A percentile compares a stretch with the other conserved stretches of the same genome.
Evolutionary conservation across 768 basidiomycete species (phyloP).

Genomic region (Termitomyces sp.): DNA sequence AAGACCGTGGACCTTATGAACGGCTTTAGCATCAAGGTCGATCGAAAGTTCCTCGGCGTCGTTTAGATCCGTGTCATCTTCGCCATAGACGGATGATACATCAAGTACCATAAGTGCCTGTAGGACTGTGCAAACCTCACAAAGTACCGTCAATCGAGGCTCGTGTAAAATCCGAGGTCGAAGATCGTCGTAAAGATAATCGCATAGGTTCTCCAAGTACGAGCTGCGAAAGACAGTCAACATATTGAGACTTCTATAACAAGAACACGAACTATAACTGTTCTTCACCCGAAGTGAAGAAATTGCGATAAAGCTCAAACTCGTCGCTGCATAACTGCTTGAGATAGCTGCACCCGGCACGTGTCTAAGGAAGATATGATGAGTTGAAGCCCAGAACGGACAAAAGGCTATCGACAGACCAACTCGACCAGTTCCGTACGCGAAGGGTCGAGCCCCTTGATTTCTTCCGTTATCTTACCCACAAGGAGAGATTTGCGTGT

Average conservation of each 20-base stretch:
- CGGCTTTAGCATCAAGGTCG: constrained; percentile 27
- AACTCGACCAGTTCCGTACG: constrained; percentile 84
- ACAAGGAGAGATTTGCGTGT: constrained; percentile 69
- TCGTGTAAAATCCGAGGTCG: constrained; percentile 95
- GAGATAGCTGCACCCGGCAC: constrained; percentile 87
- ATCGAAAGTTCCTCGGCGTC: constrained; percentile 29
- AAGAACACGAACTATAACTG: constrained; percentile 34
- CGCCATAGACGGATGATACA: constrained; percentile 32
- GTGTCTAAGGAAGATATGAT: constrained; percentile 47
- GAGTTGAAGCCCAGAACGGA: not conserved
- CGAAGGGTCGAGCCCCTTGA: constrained; percentile 73
- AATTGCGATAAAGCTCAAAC: constrained; percentile 76
- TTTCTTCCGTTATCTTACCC: constrained; percentile 72
- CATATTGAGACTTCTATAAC: not conserved
- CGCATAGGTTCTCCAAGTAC: constrained; percentile 89
- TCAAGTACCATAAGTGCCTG: constrained; percentile 96
- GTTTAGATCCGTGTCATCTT: constrained; percentile 7
- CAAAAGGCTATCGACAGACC: constrained; percentile 32
- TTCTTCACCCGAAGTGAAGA: constrained; percentile 84
- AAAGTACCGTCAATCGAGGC: constrained; percentile 77
- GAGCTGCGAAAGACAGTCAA: constrained; percentile 38
- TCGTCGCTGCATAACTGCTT: constrained; percentile 91
- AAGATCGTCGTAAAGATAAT: constrained; percentile 92
- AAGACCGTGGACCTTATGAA: constrained; percentile 29
- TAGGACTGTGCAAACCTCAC: constrained; percentile 94